Evolutionary conservation across 1,284 basidiomycete genomes (phyloP).

Genomic region (Termitomyces sp.): DNA sequence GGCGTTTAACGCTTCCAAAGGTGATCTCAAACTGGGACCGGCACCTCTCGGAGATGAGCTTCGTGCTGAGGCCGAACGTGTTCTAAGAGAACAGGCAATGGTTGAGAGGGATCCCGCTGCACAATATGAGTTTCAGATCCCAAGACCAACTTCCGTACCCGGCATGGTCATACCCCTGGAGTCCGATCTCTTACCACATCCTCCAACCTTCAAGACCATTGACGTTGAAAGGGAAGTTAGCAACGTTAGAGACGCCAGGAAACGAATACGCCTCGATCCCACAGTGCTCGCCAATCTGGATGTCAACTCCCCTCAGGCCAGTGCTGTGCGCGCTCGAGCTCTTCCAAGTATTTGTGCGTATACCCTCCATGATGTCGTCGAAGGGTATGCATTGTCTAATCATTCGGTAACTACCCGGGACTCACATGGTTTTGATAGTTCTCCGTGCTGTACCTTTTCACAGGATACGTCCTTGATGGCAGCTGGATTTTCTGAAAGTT

Average conservation of each 20-base stretch:
- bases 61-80: slow-evolving; percentile 71
- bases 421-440: slow-evolving; percentile 37
- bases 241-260: slow-evolving; percentile 83
- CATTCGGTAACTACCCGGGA: neutral
- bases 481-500: slow-evolving; percentile 94
- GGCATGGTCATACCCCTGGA: slow-evolving; percentile 63
- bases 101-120: slow-evolving; percentile 61
- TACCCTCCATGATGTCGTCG: slow-evolving; percentile 86
- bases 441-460: slow-evolving; percentile 87
- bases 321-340: slow-evolving; percentile 50
- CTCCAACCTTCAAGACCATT: slow-evolving; percentile 76
- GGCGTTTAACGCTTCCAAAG: slow-evolving; percentile 70
- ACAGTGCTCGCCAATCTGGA: slow-evolving; percentile 53
- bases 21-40: slow-evolving; percentile 80
- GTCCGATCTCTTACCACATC: slow-evolving; percentile 74
- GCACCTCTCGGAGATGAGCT: slow-evolving; percentile 76
- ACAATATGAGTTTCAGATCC: slow-evolving; percentile 57
- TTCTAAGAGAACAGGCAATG: slow-evolving; percentile 66
- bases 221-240: slow-evolving; percentile 94
- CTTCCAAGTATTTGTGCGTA: slow-evolving; percentile 91
- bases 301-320: slow-evolving; percentile 52
- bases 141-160: slow-evolving; percentile 40
- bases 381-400: slow-evolving; percentile 58
- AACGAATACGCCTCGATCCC: slow-evolving; percentile 84
- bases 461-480: slow-evolving; percentile 93